These are phyloP conservation scores for Suillus hirtellus DNA, from an alignment of 768 basidiomycete genomes.

Conservation along the genomic window DNA sequence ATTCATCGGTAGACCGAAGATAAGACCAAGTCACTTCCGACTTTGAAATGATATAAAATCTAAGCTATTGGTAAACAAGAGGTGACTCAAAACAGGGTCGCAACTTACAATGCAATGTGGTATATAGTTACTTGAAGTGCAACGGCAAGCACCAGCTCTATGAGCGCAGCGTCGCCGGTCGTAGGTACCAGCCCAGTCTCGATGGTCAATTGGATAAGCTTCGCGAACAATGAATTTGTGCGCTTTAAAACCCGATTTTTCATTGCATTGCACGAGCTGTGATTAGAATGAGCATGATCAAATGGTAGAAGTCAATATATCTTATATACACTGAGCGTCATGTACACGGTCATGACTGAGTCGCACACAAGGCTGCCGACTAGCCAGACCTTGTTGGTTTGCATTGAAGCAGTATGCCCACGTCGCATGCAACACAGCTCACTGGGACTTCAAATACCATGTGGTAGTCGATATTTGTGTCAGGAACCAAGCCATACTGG, in stretches of 20 bases:
- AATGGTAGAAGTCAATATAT: background rate
- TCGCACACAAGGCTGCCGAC: slow-evolving; percentile 22
- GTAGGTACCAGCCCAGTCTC: slow-evolving; percentile 28
- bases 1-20: background rate
- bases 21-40: background rate
- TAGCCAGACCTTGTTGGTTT: slow-evolving; percentile 22
- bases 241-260: no score
- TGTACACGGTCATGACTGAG: slow-evolving; percentile 22
- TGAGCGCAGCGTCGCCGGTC: slow-evolving; percentile 11
- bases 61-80: background rate
- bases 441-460: slow-evolving; percentile 17
- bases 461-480: background rate
- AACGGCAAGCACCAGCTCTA: slow-evolving; percentile 19
- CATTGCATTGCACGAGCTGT: slow-evolving; percentile 20
- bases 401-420: background rate
- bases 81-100: background rate
- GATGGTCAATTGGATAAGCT: slow-evolving; percentile 23
- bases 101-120: slow-evolving; percentile 23
- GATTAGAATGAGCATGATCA: background rate
- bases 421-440: background rate
- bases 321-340: slow-evolving; percentile 16
- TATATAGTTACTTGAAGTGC: slow-evolving; percentile 5
- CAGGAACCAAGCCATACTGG: slow-evolving; percentile 16
- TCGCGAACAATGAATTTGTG: slow-evolving; percentile 9
- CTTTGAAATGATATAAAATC: slow-evolving; percentile 12